Base-by-base conservation (phyloP, 257 asterid species). In the Marsdenia floribunda region DNA sequence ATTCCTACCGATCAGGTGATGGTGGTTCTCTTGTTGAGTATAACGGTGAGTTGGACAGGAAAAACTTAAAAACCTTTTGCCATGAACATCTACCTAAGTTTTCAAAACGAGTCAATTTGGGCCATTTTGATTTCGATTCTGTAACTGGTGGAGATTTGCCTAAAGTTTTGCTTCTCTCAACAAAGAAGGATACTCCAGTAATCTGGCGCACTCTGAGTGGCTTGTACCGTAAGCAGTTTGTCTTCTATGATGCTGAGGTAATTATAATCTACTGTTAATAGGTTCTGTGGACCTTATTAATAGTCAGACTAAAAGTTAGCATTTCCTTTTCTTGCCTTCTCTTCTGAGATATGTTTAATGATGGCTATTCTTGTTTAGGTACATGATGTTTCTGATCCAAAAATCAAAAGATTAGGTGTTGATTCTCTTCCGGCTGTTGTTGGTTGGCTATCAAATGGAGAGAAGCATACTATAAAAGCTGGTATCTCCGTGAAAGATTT, bases 141-240 rank as follows among this genome's bases (percentile, higher is more conserved):
- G 88, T 73, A 77, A 22, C 60, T 37, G 76, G 75, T 26, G 90
- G 87, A 73, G 84, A 60, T 40, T 78, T 87, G 70, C 99, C 97
- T 59, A 90, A 80, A 84, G 96, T 95, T 71, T 72, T 92, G 82
- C 96, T 95, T 76, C 85, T 95, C 72, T 92, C 99, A 6, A 80
- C 96, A n/a, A 95, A 95, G 90, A 89, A 86, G 77, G 90, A 72
- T 77, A 90, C 97, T 24, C 99, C 99, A 4, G 87, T 88, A 46
- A 95, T 95, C 71, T 95, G 99, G 99, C 95, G 93, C 61, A 89
- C 84, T 52, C 88, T 94, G 63, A 92, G 96, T 76, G 99, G 99
- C 79, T 80, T 94, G 79, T 88, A 87, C 80, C 88, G 66, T 82
- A 88, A 88, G 67, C 89, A 88, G n/a, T 84, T 89, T 57, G 58